A percentile compares a stretch with the other conserved stretches of the same genome.
Evolutionary conservation across 2,329 filamentous ascomycete genomes (phyloP).

Genomic region (Tympanopsis confertula): DNA sequence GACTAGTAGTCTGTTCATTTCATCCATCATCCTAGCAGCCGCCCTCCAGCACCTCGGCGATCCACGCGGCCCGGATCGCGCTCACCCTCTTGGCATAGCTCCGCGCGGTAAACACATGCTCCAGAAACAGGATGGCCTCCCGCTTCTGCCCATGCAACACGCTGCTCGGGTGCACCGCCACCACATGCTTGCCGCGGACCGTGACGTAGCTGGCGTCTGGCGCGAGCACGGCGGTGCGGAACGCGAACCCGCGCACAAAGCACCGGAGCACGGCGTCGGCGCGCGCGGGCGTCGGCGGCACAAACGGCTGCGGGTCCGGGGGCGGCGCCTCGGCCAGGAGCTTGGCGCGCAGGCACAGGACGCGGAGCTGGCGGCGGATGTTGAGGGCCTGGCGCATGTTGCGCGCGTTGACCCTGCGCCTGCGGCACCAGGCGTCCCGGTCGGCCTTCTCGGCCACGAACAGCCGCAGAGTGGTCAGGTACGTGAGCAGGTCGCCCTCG

Average conservation of each 20-base stretch:
- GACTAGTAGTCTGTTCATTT: too few species aligned
- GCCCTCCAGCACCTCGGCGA: conserved; percentile 33
- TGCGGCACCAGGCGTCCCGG: conserved; percentile 44
- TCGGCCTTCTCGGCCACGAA: conserved; percentile 45
- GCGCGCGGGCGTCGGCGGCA: conserved; percentile 38
- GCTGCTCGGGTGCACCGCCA: conserved; percentile 52
- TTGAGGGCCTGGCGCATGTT: conserved; percentile 53
- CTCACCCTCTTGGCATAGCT: conserved; percentile 59
- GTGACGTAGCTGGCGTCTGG: conserved; percentile 52
- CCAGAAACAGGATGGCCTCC: conserved; percentile 58
- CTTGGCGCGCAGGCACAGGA: conserved; percentile 38
- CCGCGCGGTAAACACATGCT: conserved; percentile 55
- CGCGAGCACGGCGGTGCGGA: conserved; percentile 47
- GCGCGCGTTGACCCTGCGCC: conserved; percentile 41
- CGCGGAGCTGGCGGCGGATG: conserved; percentile 49
- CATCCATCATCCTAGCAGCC: too few species aligned
- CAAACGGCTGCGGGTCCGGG: conserved; percentile 42
- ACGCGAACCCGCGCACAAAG: conserved; percentile 49
- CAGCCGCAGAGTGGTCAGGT: conserved; percentile 49
- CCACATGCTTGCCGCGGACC: conserved; percentile 43
- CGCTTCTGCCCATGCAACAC: conserved; percentile 50
- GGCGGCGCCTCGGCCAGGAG: conserved; percentile 29
- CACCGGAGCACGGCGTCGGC: conserved; percentile 44
- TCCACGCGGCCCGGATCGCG: conserved; percentile 47
- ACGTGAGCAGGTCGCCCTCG: conserved; percentile 55